Conservation (phyloP, 306 rosid genomes). For the Hippophae gyantsensis region DNA sequence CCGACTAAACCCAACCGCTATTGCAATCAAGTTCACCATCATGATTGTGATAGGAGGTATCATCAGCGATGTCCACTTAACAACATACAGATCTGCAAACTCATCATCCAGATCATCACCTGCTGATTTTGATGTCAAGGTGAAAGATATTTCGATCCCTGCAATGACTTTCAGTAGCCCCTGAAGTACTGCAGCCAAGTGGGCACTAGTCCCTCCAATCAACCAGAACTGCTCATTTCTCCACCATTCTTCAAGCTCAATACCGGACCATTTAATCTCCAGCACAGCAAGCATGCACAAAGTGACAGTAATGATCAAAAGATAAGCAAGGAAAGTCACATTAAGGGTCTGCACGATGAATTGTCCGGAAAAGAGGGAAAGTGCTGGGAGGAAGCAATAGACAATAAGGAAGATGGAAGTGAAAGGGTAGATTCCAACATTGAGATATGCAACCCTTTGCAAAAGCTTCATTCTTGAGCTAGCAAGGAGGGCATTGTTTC, state of each 20-base stretch:
- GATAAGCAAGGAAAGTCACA: slow-evolving; percentile 78
- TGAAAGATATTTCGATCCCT: slow-evolving; percentile 91
- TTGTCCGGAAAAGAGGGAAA: slow-evolving; percentile 91
- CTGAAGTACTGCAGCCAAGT: slow-evolving; percentile 90
- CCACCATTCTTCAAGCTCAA: slow-evolving; percentile 98
- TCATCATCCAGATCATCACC: slow-evolving; percentile 85
- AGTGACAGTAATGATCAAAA: slow-evolving; percentile 58
- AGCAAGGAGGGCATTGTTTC: slow-evolving; percentile 84
- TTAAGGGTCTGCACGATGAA: slow-evolving; percentile 81
- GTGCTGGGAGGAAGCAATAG: slow-evolving; percentile 95
- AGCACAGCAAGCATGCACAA: slow-evolving; percentile 80
- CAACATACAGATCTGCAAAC: slow-evolving; percentile 74
- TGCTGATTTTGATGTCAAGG: slow-evolving; percentile 78
- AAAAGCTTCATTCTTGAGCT: slow-evolving; percentile 77
- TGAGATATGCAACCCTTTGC: slow-evolving; percentile 84
- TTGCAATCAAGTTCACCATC: slow-evolving; percentile 80
- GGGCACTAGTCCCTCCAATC: slow-evolving; percentile 98
- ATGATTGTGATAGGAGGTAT: slow-evolving; percentile 87
- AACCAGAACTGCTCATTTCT: slow-evolving; percentile 96
- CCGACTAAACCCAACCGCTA: slow-evolving; percentile 83
- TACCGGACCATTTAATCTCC: slow-evolving; percentile 90
- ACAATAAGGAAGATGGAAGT: slow-evolving; percentile 89
- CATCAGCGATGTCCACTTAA: slow-evolving; percentile 88
- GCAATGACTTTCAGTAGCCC: slow-evolving; percentile 85
- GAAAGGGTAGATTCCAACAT: slow-evolving; percentile 93